phyloP scores from a whole-genome alignment of 2,329 filamentous ascomycete species.

The Cordyceps tenuipes region DNA sequence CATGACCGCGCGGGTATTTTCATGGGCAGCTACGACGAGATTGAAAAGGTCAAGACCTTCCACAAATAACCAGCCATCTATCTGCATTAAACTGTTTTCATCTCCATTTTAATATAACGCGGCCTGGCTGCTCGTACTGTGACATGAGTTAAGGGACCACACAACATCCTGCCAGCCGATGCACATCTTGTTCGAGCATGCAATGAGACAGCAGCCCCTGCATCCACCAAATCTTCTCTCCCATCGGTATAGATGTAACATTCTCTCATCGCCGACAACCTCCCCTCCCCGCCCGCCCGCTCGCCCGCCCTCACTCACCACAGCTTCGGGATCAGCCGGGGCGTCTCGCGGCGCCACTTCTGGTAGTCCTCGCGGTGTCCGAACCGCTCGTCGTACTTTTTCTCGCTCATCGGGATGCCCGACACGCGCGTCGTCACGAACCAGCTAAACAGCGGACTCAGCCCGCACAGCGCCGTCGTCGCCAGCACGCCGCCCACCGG shows the following conservation, averaged over 20 bases:
- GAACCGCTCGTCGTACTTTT: constrained; percentile 59
- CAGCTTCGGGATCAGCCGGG: constrained; percentile 55
- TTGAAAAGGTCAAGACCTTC: constrained; percentile 87
- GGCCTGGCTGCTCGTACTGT: no score
- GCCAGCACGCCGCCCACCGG: constrained; percentile 22
- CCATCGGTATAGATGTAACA: not conserved
- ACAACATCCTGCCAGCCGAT: no score
- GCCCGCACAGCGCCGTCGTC: constrained; percentile 36
- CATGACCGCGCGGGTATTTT: constrained; percentile 95
- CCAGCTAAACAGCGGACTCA: constrained; percentile 56
- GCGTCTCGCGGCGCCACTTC: constrained; percentile 59
- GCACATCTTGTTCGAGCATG: no score
- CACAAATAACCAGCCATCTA: constrained; percentile 33
- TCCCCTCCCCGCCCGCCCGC: no score
- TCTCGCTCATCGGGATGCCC: constrained; percentile 58
- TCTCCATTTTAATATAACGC: not conserved
- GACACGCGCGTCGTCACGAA: constrained; percentile 56
- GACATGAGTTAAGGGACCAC: no score
- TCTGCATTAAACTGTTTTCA: not conserved
- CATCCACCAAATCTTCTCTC: no score
- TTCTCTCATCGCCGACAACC: not conserved
- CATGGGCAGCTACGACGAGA: constrained; percentile 87
- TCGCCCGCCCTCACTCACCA: constrained; percentile 22
- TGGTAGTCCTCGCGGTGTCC: constrained; percentile 57
- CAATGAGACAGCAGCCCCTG: no score